Evolutionary conservation across 768 basidiomycete species (phyloP).

Genomic region (Pisolithus microcarpus): DNA sequence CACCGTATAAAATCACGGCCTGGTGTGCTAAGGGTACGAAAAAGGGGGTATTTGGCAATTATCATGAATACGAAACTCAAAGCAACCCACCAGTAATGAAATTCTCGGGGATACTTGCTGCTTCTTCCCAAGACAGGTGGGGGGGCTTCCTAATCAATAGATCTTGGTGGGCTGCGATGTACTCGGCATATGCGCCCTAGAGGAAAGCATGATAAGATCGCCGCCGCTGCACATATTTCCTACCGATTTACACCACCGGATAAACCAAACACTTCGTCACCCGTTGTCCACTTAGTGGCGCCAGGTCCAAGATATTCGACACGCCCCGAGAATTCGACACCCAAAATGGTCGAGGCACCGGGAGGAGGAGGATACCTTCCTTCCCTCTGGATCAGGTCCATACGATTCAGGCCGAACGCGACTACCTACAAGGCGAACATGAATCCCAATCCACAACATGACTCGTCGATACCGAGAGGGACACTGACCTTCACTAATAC

Average conservation of each 20-base stretch:
- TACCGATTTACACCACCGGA: slow-evolving; percentile 59
- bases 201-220: slow-evolving; percentile 1
- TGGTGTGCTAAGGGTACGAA: slow-evolving; percentile 42
- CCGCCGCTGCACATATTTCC: neutral
- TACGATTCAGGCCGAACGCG: slow-evolving; percentile 84
- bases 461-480: too few species aligned
- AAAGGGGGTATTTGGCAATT: neutral
- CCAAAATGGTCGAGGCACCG: slow-evolving; percentile 68
- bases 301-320: slow-evolving; percentile 48
- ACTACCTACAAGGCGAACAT: slow-evolving; percentile 42
- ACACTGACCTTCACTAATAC: slow-evolving; percentile 71
- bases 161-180: slow-evolving; percentile 57
- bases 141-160: slow-evolving; percentile 70
- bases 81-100: slow-evolving; percentile 67
- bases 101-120: slow-evolving; percentile 82
- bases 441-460: too few species aligned
- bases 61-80: slow-evolving; percentile 5
- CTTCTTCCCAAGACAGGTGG: slow-evolving; percentile 73
- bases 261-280: slow-evolving; percentile 74
- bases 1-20: slow-evolving; percentile 58
- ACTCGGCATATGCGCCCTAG: slow-evolving; percentile 90
- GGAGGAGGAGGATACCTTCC: slow-evolving; percentile 73
- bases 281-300: slow-evolving; percentile 48
- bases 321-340: slow-evolving; percentile 79
- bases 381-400: slow-evolving; percentile 72